Percentiles rank a stretch among this genome's conserved stretches.
Conservation (phyloP, 768 basidiomycete species). For the Coprinopsis cinerea region DNA sequence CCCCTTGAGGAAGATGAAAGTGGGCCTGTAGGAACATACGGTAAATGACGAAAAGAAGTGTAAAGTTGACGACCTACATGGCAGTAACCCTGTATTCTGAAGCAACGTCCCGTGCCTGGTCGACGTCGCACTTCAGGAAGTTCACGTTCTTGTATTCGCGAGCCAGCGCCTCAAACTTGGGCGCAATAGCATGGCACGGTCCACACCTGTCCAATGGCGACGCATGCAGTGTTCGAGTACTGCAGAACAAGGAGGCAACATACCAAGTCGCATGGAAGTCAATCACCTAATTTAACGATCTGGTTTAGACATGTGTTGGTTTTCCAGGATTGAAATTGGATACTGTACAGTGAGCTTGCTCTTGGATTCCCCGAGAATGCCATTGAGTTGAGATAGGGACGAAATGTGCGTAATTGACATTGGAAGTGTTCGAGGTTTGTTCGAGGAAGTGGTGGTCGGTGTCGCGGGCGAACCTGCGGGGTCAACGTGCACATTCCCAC, state of each 20-base stretch:
- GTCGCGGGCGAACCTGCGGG: background rate
- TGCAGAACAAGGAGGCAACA: slow-evolving; percentile 12
- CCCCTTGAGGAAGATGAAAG: slow-evolving; percentile 74
- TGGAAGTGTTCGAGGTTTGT: background rate
- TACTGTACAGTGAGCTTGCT: slow-evolving; percentile 57
- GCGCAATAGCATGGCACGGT: slow-evolving; percentile 81
- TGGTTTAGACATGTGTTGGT: background rate
- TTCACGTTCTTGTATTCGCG: slow-evolving; percentile 65
- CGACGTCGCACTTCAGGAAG: slow-evolving; percentile 82
- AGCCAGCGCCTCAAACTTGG: slow-evolving; percentile 62
- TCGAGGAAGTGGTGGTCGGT: background rate
- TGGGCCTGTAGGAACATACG: slow-evolving; percentile 52
- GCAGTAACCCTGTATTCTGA: slow-evolving; percentile 56
- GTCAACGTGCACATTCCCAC: background rate
- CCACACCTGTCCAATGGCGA: slow-evolving; percentile 59
- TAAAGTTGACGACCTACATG: slow-evolving; percentile 44
- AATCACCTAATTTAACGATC: slow-evolving; percentile 49
- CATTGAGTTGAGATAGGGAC: slow-evolving; percentile 59
- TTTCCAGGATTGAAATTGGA: background rate
- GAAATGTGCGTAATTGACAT: slow-evolving; percentile 52
- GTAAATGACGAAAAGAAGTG: background rate
- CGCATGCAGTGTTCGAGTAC: background rate
- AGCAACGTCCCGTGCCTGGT: slow-evolving; percentile 65
- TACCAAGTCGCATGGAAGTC: slow-evolving; percentile 87
- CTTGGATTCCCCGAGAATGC: slow-evolving; percentile 49